A percentile compares a stretch with the other conserved stretches of the same genome.
These are phyloP conservation scores for Alternaria angustiovoidea DNA, from an alignment of 2,329 filamentous ascomycete species.

Conservation along the genomic window DNA sequence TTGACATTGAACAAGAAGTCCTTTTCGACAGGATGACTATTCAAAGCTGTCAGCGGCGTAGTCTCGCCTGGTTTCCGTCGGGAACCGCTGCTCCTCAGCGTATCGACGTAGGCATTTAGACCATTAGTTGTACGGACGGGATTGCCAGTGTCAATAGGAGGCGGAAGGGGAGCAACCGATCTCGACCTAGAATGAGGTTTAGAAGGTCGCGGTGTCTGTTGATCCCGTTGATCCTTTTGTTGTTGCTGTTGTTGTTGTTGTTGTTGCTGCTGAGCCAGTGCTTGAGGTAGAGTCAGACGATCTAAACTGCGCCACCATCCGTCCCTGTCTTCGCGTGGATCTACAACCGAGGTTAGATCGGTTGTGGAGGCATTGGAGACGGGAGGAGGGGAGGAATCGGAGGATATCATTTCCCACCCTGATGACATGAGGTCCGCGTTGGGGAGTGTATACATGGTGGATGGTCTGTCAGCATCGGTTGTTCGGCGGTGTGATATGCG, in stretches of 20 bases:
- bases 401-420: slow-evolving; percentile 28
- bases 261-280: slow-evolving; percentile 1
- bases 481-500: slow-evolving; percentile 22
- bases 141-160: not conserved
- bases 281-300: slow-evolving; percentile 12
- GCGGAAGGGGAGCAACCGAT: not conserved
- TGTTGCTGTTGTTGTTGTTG: not conserved
- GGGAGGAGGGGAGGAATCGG: slow-evolving; percentile 13
- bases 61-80: not conserved
- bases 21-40: not conserved
- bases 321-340: slow-evolving; percentile 23
- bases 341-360: slow-evolving; percentile 32
- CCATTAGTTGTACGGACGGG: not conserved
- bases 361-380: slow-evolving; percentile 24
- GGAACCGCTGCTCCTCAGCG: not conserved
- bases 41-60: not conserved
- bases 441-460: not conserved
- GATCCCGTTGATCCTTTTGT: not conserved
- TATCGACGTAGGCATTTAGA: not conserved
- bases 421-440: slow-evolving; percentile 10
- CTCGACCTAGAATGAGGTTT: not conserved
- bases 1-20: slow-evolving; percentile 2
- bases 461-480: slow-evolving; percentile 10
- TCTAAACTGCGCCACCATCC: slow-evolving; percentile 24
- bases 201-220: not conserved